Evolutionary conservation across 371 early-diverging fungal species (phyloP).

Genomic region (Apophysomyces elegans): DNA sequence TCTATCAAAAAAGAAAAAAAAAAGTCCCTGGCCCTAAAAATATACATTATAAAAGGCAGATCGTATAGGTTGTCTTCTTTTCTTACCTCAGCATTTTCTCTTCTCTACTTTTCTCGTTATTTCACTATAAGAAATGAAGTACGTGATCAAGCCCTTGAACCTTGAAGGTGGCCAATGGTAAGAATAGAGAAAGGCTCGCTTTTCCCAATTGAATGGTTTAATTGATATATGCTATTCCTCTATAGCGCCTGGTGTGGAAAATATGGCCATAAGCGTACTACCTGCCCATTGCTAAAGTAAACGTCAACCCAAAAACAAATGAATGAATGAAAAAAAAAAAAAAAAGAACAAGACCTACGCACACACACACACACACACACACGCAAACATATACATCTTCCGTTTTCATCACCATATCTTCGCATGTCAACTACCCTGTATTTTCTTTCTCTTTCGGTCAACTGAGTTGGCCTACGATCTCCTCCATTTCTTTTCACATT

Average conservation of each 20-base stretch:
- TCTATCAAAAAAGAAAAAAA: too few relatives aligned
- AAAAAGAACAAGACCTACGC: neutral
- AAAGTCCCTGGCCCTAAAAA: too few relatives aligned
- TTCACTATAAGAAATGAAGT: conserved; percentile 6
- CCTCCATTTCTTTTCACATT: too few relatives aligned
- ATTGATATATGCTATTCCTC: neutral
- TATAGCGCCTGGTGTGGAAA: conserved; percentile 26
- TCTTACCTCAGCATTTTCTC: neutral
- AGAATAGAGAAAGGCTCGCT: neutral
- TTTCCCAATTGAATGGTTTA: neutral
- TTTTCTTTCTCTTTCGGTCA: too few relatives aligned
- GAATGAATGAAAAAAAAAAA: neutral
- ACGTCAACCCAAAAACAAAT: neutral
- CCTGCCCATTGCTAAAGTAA: conserved; percentile 25
- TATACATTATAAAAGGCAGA: too few relatives aligned
- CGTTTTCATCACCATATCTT: too few relatives aligned
- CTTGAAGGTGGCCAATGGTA: conserved; percentile 27
- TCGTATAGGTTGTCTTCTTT: neutral
- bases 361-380: neutral
- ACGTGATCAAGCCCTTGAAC: conserved; percentile 22
- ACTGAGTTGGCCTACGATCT: too few relatives aligned
- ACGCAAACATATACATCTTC: too few relatives aligned
- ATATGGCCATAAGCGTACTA: conserved; percentile 22
- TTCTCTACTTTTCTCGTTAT: neutral
- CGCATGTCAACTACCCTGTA: too few relatives aligned